Evolutionary conservation across 345 rosid genomes (phyloP).

Genomic region (Geranium brycei): DNA sequence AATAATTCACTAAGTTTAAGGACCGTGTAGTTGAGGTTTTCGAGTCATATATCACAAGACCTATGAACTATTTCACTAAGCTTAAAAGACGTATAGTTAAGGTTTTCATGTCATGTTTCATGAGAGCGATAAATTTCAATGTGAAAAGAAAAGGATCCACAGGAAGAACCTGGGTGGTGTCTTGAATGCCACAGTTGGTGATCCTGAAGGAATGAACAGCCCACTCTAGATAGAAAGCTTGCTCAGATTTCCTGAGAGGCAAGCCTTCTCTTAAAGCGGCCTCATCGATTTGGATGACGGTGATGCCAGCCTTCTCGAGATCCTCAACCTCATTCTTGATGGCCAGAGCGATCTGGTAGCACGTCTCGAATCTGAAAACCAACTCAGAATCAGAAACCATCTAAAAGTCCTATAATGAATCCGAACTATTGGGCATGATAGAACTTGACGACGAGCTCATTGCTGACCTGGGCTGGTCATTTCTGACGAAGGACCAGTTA

Average conservation of each 20-base stretch:
- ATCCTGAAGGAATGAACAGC: conserved; percentile 99
- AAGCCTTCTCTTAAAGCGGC: conserved; percentile 97
- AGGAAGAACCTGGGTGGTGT: conserved; percentile 67
- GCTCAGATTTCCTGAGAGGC: conserved; percentile 95
- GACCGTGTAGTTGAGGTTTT: too few relatives aligned
- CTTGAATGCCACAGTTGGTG: conserved; percentile 77
- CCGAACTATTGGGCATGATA: background rate
- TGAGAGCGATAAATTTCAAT: too few relatives aligned
- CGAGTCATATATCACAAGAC: too few relatives aligned
- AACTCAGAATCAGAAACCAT: background rate
- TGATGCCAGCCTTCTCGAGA: conserved; percentile 82
- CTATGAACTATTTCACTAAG: too few relatives aligned
- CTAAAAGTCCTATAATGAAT: background rate
- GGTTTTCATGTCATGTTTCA: too few relatives aligned
- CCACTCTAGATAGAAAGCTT: conserved; percentile 95
- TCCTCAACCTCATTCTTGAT: conserved; percentile 97
- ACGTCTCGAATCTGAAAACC: conserved; percentile 60
- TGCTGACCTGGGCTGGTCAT: conserved; percentile 84
- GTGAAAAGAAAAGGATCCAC: background rate
- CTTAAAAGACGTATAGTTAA: too few relatives aligned
- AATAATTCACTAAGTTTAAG: too few relatives aligned
- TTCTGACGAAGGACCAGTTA: conserved; percentile 96
- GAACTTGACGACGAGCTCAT: too few relatives aligned
- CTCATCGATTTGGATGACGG: conserved; percentile 87
- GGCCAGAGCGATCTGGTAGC: conserved; percentile 96